Evolutionary conservation across 2,329 filamentous ascomycete genomes (phyloP).

Genomic region (Chalaropsis thielavioides): DNA sequence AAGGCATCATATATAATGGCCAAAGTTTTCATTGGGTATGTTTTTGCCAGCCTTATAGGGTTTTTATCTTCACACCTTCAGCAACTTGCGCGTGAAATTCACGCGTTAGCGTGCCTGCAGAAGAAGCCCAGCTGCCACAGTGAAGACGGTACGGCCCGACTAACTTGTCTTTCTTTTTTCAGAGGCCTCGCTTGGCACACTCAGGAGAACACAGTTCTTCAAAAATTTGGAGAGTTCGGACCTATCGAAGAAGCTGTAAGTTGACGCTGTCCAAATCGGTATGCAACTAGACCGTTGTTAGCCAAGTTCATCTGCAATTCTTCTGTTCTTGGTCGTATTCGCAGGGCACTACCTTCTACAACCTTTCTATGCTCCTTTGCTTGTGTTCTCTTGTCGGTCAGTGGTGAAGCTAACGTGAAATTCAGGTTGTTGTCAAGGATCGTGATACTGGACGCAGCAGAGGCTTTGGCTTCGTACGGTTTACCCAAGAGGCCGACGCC

Average conservation of each 20-base stretch:
- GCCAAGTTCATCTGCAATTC: neutral
- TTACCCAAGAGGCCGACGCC: slow-evolving; percentile 60
- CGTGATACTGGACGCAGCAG: slow-evolving; percentile 92
- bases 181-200: slow-evolving; percentile 99
- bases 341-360: neutral
- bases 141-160: neutral
- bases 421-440: slow-evolving; percentile 90
- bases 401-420: slow-evolving; percentile 1
- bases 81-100: neutral
- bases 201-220: slow-evolving; percentile 69
- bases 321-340: neutral
- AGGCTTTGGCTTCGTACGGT: slow-evolving; percentile 94
- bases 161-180: neutral
- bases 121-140: neutral
- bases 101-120: neutral
- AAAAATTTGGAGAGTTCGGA: slow-evolving; percentile 88
- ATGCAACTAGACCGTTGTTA: neutral
- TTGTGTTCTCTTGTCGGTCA: neutral
- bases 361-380: neutral
- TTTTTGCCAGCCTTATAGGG: slow-evolving; percentile 13
- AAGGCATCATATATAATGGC: slow-evolving; percentile 45
- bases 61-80: neutral
- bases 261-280: slow-evolving; percentile 23
- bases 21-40: slow-evolving; percentile 90
- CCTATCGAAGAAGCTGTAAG: slow-evolving; percentile 88